Base-by-base conservation (phyloP, 805 yeast species). In the Yarrowia bubula region DNA sequence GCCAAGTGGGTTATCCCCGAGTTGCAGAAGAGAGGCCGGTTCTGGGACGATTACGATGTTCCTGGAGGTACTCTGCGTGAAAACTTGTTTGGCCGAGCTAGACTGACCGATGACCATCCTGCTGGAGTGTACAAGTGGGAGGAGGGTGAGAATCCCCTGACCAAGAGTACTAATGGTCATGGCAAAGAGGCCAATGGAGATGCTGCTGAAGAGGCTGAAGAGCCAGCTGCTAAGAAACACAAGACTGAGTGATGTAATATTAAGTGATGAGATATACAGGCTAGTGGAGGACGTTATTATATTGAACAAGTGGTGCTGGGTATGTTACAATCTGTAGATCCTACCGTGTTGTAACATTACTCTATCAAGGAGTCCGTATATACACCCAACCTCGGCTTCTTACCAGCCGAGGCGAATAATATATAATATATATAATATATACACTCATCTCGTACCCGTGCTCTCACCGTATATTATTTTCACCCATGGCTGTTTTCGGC, bases 1-100 rank as follows among this genome's bases (percentile, higher is more conserved):
- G 77, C 77, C 31, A 75, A 78, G 9, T 67, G 67, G 32, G 67
- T 79, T 39, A 69, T 79, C 22, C 81, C 81, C 10, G 80, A 74
- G 60, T 70, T 79, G 46, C 73, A 74, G 66, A 67, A 66, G 18
- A 71, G 79, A 48, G 79, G 78, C 8, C 17, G 71, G 75, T 73
- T 73, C n/a, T 72, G 77, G 74, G 69, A 73, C 6, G 80, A 78
- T 57, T 79, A 79, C 68, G 76, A 76, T 1, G 68, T 67, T 37
- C 70, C 73, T 8, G 69, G 69, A 3, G 75, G 73, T 8, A 75
- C 80, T 17, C 75, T 76, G 62, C 72, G 81, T 70, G 81, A 78
- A 60, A 73, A 74, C 50, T 37, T 75, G 3, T 74, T 70, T 62
- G 72, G 74, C 32, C 33, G 47, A 5, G 14, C 50, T 1, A 47